Evolutionary conservation across 495 filamentous ascomycete species (phyloP), one percentile per base, ranked within the genome.

Genomic region (Penicillium verhagenii): DNA sequence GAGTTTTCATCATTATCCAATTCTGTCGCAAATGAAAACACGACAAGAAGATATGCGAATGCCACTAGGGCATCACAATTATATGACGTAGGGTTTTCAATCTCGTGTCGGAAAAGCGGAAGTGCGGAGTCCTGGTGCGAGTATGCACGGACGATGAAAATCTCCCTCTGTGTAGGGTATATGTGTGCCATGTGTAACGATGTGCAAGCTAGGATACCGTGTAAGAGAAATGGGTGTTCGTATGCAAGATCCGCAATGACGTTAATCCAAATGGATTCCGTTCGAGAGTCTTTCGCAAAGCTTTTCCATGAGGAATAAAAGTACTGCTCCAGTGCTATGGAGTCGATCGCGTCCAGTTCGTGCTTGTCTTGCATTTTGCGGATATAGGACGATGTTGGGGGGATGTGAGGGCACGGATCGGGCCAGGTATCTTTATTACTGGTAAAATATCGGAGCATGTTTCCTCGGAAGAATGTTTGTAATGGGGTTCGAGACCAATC

Each of bases 51-150:
- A 43, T 67, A 71, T 2, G 66, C 57, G 31, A 72, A 73, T 47
- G 61, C 59, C n/a, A 76, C 45, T 6, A 73, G 50, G 1, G 74
- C 69, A 14, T 73, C 50, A 51, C 70, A 69, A 19, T 72, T 72
- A 3, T 68, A 20, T 1, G 37, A 24, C 2, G 58, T 54, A 1
- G 56, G 46, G n/a, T 63, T 40, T 8, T 51, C 31, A 6, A 70
- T 70, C 11, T 64, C 72, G 13, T 48, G 23, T 4, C 67, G 61
- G 47, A 73, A 76, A 2, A 42, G 38, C 3, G 71, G 68, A 47
- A 73, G 53, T 2, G 69, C 73, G 11, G 45, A 20, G 11, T 66
- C 58, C 38, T 75, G 72, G 52, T 71, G 65, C 10, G 4, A 16
- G 37, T 35, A 58, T 9, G 68, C 61, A 31, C 46, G 57, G 1